Conservation (phyloP, 2,329 filamentous ascomycete genomes). For the Epichloe scottii region DNA sequence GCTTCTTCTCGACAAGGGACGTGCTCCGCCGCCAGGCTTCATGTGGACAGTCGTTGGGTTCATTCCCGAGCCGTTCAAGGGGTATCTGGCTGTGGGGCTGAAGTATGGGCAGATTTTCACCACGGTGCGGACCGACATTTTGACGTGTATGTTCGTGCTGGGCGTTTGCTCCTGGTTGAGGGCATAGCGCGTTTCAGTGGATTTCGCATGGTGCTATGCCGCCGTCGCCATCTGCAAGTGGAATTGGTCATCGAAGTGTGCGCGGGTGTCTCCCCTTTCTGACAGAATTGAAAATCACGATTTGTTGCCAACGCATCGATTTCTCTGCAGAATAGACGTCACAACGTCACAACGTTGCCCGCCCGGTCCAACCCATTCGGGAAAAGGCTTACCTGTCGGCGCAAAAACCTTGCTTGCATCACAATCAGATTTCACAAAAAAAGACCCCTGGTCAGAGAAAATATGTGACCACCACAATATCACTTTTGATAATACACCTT, state of each 20-base stretch:
- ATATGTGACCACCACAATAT: too few species aligned
- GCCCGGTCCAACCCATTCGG: too few species aligned
- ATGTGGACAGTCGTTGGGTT: conserved; percentile 51
- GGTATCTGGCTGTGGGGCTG: conserved; percentile 47
- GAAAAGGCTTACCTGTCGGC: too few species aligned
- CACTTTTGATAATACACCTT: not conserved
- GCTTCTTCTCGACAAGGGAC: conserved; percentile 55
- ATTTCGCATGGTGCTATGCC: too few species aligned
- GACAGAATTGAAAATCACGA: too few species aligned
- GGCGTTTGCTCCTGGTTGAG: conserved; percentile 40
- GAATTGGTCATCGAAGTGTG: not conserved
- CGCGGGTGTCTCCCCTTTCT: too few species aligned
- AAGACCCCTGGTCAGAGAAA: too few species aligned
- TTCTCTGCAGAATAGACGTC: too few species aligned
- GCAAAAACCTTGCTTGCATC: too few species aligned
- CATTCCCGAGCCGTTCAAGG: conserved; percentile 50
- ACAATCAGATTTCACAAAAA: too few species aligned
- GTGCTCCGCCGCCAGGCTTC: conserved; percentile 45
- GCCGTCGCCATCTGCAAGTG: not conserved
- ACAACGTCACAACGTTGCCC: too few species aligned
- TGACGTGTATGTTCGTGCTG: conserved; percentile 65
- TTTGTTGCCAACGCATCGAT: too few species aligned
- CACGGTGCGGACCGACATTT: conserved; percentile 59
- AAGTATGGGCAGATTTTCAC: conserved; percentile 60
- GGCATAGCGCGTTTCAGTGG: conserved; percentile 8